Conservation (phyloP, 2,329 filamentous ascomycete species). For the Trematosphaeria pertusa region DNA sequence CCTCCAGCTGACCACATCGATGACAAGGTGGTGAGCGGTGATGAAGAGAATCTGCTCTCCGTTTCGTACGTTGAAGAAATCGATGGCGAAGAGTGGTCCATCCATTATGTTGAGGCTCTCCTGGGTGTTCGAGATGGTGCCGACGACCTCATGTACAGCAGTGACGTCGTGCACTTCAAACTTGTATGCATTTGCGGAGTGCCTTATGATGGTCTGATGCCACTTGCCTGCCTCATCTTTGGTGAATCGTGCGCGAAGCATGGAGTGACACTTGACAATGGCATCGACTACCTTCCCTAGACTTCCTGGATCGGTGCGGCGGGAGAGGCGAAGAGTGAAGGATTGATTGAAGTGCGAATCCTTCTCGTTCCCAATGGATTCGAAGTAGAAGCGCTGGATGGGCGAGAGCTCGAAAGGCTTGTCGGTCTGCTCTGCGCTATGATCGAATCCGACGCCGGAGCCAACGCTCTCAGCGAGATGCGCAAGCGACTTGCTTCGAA, state of each 20-base stretch:
- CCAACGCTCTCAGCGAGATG: constrained; percentile 34
- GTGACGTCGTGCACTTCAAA: constrained; percentile 25
- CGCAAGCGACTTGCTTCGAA: constrained; percentile 39
- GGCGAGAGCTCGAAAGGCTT: constrained; percentile 53
- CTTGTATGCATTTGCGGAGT: constrained; percentile 21
- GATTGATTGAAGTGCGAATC: constrained; percentile 56
- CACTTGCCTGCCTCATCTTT: constrained; percentile 22
- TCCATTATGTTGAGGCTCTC: constrained; percentile 34
- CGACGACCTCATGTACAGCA: constrained; percentile 10
- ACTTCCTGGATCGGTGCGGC: constrained; percentile 26
- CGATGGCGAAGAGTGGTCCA: constrained; percentile 39
- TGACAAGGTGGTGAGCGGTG: constrained; percentile 40
- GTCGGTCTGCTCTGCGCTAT: constrained; percentile 29
- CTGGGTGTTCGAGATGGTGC: constrained; percentile 30
- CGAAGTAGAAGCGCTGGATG: constrained; percentile 55
- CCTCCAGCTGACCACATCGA: constrained; percentile 45
- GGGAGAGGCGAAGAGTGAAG: constrained; percentile 48
- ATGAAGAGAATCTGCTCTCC: constrained; percentile 37
- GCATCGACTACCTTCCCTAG: constrained; percentile 29
- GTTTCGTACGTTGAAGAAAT: constrained; percentile 24
- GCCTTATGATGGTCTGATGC: constrained; percentile 28
- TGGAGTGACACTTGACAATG: constrained; percentile 39
- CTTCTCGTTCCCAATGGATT: constrained; percentile 35
- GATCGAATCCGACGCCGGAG: constrained; percentile 6
- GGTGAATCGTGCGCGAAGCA: constrained; percentile 42